These are phyloP conservation scores for Solanum medicagineum DNA, from an alignment of 257 asterid genomes.

Conservation along the genomic window DNA sequence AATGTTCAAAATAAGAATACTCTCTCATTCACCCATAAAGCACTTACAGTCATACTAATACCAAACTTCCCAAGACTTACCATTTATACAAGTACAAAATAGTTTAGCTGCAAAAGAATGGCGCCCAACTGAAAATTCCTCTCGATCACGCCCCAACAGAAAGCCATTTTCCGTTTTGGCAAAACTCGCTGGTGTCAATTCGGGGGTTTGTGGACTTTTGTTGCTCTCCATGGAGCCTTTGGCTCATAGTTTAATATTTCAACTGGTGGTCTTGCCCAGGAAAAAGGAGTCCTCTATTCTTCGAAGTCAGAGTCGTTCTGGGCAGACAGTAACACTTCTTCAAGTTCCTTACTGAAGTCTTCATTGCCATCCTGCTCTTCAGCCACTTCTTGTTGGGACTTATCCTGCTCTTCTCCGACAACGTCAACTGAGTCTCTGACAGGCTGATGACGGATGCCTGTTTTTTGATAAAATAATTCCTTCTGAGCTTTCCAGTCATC, in stretches of 20 bases:
- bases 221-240: neutral
- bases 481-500: conserved; percentile 52
- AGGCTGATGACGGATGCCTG: conserved; percentile 12
- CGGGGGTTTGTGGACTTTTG: neutral
- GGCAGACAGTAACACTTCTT: conserved; percentile 6
- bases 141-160: neutral
- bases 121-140: neutral
- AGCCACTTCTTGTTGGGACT: neutral
- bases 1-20: neutral
- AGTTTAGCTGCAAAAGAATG: neutral
- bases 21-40: neutral
- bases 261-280: neutral
- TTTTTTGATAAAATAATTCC: conserved; percentile 39
- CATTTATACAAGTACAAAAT: neutral
- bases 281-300: neutral
- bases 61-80: neutral
- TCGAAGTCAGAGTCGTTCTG: conserved; percentile 7
- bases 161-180: too few relatives aligned
- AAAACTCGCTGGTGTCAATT: too few relatives aligned
- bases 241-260: neutral
- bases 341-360: conserved; percentile 23
- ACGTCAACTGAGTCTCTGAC: neutral
- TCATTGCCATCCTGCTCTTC: neutral
- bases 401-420: neutral
- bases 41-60: neutral